phyloP scores from a whole-genome alignment of 148 eudicot species.

The Cornus kousa region DNA sequence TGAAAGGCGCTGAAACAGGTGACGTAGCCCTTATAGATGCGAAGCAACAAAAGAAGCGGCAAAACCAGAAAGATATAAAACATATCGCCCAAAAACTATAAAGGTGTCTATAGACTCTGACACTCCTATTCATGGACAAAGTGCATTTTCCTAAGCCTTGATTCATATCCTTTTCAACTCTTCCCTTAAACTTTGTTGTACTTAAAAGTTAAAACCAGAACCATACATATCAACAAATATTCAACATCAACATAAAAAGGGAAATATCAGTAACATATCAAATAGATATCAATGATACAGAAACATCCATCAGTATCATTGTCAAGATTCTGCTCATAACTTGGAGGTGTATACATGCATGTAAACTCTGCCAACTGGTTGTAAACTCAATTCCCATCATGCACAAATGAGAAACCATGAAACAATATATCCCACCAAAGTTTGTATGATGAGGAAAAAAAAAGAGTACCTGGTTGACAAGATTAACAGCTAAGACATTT shows the following conservation, averaged over 20 bases:
- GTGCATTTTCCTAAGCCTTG: not conserved
- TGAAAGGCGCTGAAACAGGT: no score
- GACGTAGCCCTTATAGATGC: not conserved
- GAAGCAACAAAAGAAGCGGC: not conserved
- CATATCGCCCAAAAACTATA: no score
- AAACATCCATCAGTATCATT: not conserved
- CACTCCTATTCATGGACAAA: not conserved
- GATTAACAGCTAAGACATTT: constrained; percentile 82
- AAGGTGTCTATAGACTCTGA: not conserved
- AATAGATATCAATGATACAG: not conserved
- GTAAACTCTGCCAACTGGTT: not conserved
- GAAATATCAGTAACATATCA: no score
- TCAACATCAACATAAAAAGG: no score
- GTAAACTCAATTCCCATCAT: not conserved
- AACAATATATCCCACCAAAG: not conserved
- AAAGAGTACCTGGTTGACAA: constrained; percentile 75
- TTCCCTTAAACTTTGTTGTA: not conserved
- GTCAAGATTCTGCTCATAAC: not conserved
- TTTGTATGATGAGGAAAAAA: constrained; percentile 7
- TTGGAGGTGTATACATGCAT: not conserved
- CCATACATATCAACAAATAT: not conserved
- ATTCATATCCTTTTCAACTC: not conserved
- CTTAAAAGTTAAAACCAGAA: not conserved
- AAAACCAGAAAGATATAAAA: not conserved
- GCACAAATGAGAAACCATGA: not conserved